Evolutionary conservation across 495 filamentous ascomycete genomes (phyloP), one percentile per base, ranked within the genome.

Genomic region (Podospora anserina): DNA sequence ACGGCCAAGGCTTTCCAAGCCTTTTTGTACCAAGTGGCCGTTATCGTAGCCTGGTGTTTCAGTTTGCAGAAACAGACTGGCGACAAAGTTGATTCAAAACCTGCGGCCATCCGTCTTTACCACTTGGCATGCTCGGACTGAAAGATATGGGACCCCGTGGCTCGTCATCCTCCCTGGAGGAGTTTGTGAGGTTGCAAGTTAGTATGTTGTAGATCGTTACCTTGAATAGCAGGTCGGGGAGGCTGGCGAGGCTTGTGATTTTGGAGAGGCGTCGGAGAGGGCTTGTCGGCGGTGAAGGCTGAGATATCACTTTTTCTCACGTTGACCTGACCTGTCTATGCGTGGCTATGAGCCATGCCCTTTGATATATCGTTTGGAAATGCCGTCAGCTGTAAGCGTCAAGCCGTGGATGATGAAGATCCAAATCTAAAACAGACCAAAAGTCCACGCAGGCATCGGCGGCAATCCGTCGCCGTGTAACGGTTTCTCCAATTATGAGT

Each of bases 141-240:
- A 13, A 16, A 9, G 39, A 49, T 49, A 16, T 49, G 39, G 9
- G 39, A 49, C 2, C 6, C 9, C 0, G 39, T 49, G 39, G 39
- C 13, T 49, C 55, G 23, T 19, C 23, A 58, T 9, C 55, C 23
- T 5, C 18, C 3, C 23, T 23, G 23, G 23, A 23, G 23, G 55
- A 19, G 6, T 11, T 19, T 19, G 6, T 58, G 55, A 58, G 18
- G 18, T 32, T 11, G 55, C 55, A 13, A 57, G 55, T 18, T 23
- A 23, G 11, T 58, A 58, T 58, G 55, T 20, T 58, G 55, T 58
- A 26, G 55, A 58, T 58, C 55, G 55, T 58, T 58, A 26, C 55
- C n/a, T n/a, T 19, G 55, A 19, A 58, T 4, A 49, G 39, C 13
- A 49, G 39, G 39, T 49, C 39, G 13, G 39, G 3, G 39, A 49